These are phyloP conservation scores for Xylaria sp. DNA, from an alignment of 2,329 filamentous ascomycete species.

Conservation along the genomic window DNA sequence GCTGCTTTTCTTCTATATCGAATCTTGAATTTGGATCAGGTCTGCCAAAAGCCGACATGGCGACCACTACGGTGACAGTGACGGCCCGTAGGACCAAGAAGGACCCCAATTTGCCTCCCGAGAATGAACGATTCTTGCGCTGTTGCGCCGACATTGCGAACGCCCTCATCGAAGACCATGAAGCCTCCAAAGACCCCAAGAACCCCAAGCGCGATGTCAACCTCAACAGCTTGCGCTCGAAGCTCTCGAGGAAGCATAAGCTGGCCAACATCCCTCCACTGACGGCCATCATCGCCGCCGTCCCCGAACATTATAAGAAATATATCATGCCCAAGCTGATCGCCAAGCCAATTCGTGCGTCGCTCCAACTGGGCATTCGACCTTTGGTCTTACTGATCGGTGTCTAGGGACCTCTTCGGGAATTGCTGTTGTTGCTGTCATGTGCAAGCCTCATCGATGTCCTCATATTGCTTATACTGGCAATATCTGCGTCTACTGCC, in stretches of 20 bases:
- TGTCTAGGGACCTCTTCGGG: constrained; percentile 74
- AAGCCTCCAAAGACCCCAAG: constrained; percentile 73
- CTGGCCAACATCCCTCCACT: constrained; percentile 85
- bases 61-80: constrained; percentile 70
- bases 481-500: constrained; percentile 99
- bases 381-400: constrained; percentile 6
- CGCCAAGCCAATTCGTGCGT: constrained; percentile 82
- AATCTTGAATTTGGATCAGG: not conserved
- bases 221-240: constrained; percentile 83
- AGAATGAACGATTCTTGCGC: constrained; percentile 91
- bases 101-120: constrained; percentile 75
- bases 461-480: constrained; percentile 98
- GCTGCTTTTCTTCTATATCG: not conserved
- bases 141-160: constrained; percentile 96
- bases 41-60: constrained; percentile 43
- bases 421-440: constrained; percentile 97
- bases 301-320: constrained; percentile 99
- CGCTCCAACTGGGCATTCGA: not conserved
- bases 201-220: constrained; percentile 85
- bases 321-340: constrained; percentile 96
- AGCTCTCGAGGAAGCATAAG: constrained; percentile 90
- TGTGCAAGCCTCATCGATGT: constrained; percentile 98
- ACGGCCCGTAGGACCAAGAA: constrained; percentile 63
- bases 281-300: constrained; percentile 95
- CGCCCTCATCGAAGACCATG: constrained; percentile 91